phyloP scores from a whole-genome alignment of 2,329 filamentous ascomycete genomes.

The Fusarium globosum region DNA sequence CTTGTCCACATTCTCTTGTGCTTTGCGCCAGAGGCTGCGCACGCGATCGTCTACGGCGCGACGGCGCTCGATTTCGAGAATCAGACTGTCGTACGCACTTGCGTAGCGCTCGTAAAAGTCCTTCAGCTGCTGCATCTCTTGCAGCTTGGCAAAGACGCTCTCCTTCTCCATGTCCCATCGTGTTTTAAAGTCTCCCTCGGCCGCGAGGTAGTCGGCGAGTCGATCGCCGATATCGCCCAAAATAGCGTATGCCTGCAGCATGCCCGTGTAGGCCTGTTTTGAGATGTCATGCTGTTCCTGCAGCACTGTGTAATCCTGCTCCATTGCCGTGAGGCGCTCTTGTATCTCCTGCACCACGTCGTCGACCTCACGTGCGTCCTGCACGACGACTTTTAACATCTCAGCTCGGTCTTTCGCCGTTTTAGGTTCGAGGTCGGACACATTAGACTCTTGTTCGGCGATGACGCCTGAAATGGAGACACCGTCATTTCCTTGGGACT shows the following conservation, averaged over 20 bases:
- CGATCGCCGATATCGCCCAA: conserved; percentile 75
- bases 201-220: conserved; percentile 72
- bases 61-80: conserved; percentile 85
- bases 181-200: conserved; percentile 70
- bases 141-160: conserved; percentile 74
- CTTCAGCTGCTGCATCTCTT: conserved; percentile 80
- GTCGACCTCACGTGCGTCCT: conserved; percentile 75
- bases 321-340: conserved; percentile 81
- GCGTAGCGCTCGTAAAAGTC: conserved; percentile 91
- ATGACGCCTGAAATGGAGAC: conserved; percentile 76
- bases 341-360: conserved; percentile 77
- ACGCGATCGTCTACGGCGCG: conserved; percentile 79
- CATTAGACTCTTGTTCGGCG: conserved; percentile 64
- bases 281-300: conserved; percentile 68
- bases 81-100: conserved; percentile 83
- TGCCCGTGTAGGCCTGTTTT: conserved; percentile 63
- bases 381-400: conserved; percentile 83
- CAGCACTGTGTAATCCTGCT: conserved; percentile 73
- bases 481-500: conserved; percentile 57
- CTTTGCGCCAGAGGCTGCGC: conserved; percentile 78
- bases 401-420: conserved; percentile 81
- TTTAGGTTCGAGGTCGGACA: conserved; percentile 72
- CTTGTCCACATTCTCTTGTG: conserved; percentile 79
- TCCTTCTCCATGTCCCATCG: conserved; percentile 81
- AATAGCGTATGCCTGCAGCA: conserved; percentile 71